Conservation (phyloP, 768 basidiomycete genomes). For the Sporobolomyces pararoseus region DNA sequence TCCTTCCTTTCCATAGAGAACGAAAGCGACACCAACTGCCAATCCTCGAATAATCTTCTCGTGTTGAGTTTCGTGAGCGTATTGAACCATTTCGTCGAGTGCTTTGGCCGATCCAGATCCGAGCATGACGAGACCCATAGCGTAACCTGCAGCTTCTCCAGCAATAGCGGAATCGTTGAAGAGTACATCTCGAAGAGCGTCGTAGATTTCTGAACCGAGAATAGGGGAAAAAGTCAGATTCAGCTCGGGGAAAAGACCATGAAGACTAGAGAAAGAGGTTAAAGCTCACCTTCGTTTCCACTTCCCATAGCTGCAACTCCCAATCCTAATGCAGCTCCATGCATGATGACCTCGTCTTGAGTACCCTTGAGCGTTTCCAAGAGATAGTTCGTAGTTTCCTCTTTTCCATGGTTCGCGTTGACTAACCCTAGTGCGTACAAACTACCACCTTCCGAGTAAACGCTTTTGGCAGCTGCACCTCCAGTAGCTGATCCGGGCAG, state of each 20-base stretch:
- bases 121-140: slow-evolving; percentile 97
- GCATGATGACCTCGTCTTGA: slow-evolving; percentile 81
- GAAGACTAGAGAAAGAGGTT: neutral
- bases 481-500: slow-evolving; percentile 60
- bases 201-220: slow-evolving; percentile 68
- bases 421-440: slow-evolving; percentile 91
- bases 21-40: slow-evolving; percentile 84
- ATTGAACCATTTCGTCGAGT: slow-evolving; percentile 90
- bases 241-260: too few relatives aligned
- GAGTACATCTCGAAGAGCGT: slow-evolving; percentile 79
- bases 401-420: slow-evolving; percentile 75
- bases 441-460: slow-evolving; percentile 93
- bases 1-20: slow-evolving; percentile 88
- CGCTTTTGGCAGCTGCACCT: slow-evolving; percentile 59
- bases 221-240: neutral
- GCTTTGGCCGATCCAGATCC: slow-evolving; percentile 78
- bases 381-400: slow-evolving; percentile 56
- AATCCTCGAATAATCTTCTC: slow-evolving; percentile 98
- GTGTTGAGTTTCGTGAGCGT: slow-evolving; percentile 95
- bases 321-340: slow-evolving; percentile 94
- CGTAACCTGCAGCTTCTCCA: slow-evolving; percentile 91
- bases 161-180: slow-evolving; percentile 94
- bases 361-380: slow-evolving; percentile 73
- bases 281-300: slow-evolving; percentile 59
- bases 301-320: slow-evolving; percentile 94